Base-by-base conservation (phyloP, 164 flowering plant genomes). In the Aristolochia californica region DNA sequence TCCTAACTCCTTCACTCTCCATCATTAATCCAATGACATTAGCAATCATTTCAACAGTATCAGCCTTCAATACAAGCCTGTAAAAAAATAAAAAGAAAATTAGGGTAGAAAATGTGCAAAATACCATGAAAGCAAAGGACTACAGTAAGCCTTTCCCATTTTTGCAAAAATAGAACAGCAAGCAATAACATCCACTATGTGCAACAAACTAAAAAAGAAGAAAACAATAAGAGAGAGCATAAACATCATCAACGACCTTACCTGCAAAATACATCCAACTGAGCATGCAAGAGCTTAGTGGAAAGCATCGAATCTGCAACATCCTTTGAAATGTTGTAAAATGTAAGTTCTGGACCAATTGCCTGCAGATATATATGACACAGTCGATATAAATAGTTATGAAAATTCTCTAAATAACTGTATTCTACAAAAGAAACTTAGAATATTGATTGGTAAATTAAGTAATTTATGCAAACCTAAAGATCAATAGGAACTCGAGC, bases 291-390 rank as follows among this genome's bases (percentile, higher is more conserved):
- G 61, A 90, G 93, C 66, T 81, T 84, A 74, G 83, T 85, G 12
- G 95, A 80, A 22, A 93, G 82, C 13, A 66, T 22, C 25, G 85
- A 77, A 27, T 81, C 79, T 43, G 72, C 85, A 5, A 78, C 78
- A 71, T 83, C 82, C 64, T 72, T 86, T 65, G 97, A 84, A 48
- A 84, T 75, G 64, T 73, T 82, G 59, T 84, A 90, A 63, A 94
- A 94, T 49, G 96, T 94, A 52, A 94, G 87, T 71, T 94, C 99
- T 55, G 99, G 99, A 58, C 96, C 84, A 64, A 94, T 74, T 60
- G 86, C 96, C 99, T 94, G 87, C 62, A 78, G n/a, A n/a, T 64
- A 51, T 47, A 60, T 5, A 47, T 47, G 2, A 45, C 43, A 45
- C 18, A 17, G 40, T 45, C 45, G n/a, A n/a, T n/a, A n/a, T n/a